Evolutionary conservation across 495 filamentous ascomycete genomes (phyloP), one percentile per base, ranked within the genome.

Genomic region (Sordaria brevicollis): DNA sequence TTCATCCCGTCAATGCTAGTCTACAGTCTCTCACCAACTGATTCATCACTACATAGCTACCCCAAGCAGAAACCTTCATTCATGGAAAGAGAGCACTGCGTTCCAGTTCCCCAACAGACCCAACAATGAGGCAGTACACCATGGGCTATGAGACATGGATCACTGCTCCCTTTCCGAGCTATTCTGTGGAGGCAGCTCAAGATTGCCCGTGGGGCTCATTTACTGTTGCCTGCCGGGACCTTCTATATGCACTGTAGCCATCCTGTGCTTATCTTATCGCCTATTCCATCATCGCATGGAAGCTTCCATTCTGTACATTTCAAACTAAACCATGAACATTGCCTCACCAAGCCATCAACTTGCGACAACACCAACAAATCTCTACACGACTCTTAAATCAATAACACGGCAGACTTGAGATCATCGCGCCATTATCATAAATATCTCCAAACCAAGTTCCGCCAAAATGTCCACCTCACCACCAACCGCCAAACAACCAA

Each of bases 401-500:
- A 36, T 10, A n/a, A n/a, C 4, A 7, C 35, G 7, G 35, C 35
- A 1, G 35, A 36, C 7, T n/a, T 9, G 7, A 36, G 3, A 7
- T 1, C n/a, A 43, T n/a, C n/a, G n/a, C n/a, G n/a, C n/a, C 9
- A 10, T 5, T 5, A 10, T 1, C 4, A 11, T 10, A 25, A 54
- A 54, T 5, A 54, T 13, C 10, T 25, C 21, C 0, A 13, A 5
- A 57, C 49, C 11, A 57, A n/a, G n/a, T n/a, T n/a, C n/a, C n/a
- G 2, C 49, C 21, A 31, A 57, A 31, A 57, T 57, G 49, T 29
- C 43, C 2, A 19, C 49, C 1, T 5, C 49, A 36, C 3, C 35
- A 54, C 10, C 21, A 5, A 1, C 10, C 21, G 6, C 49, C 2
- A 57, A 57, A 41, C 37, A 11, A 38, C 84, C 79, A 29, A 86